Base-by-base conservation (phyloP, 2,329 filamentous ascomycete genomes). In the Venturia pyrina region DNA sequence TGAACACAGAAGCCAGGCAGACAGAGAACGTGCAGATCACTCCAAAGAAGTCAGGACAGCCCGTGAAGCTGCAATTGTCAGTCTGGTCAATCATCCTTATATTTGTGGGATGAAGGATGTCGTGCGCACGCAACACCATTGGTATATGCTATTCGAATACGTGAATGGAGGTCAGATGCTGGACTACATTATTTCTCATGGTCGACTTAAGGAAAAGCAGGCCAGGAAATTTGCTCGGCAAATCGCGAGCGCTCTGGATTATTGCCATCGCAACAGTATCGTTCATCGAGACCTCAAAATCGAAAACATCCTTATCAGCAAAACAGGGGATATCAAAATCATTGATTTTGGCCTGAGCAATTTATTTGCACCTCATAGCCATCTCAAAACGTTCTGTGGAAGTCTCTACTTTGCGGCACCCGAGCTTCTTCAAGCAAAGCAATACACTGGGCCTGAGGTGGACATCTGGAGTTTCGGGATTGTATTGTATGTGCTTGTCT, bases 81-180 rank as follows among this genome's bases (percentile, higher is more conserved):
- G 91, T 34, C 86, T 99, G 61, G 85, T 97, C 66, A 91, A 92
- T 73, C 95, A 98, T 73, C 95, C 93, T 17, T 96, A 96, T 74
- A 96, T 99, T 67, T 98, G 95, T 75, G 92, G 90, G 67, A 90
- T 99, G 84, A 87, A 92, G 70, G 95, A 99, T 78, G 92, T 97
- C 34, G 89, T 98, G 66, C 89, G 93, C 66, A 98, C 95, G 63
- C 93, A 95, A 73, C 95, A 97, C 75, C 95, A 99, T 78, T 99
- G 95, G 95, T 99, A 99, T 78, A 99, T 99, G 95, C 87, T 99
- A 63, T 99, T 96, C 74, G 95, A 99, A 79, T 97, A 95, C 76
- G 95, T 99, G 77, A 97, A 99, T 74, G 95, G 95, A 61, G 95
- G 95, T 21, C 95, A 99, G 79, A 98, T 99, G 95, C 87, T 99